Conservation (phyloP, 495 filamentous ascomycete genomes). For the Aspergillus wentii region DNA sequence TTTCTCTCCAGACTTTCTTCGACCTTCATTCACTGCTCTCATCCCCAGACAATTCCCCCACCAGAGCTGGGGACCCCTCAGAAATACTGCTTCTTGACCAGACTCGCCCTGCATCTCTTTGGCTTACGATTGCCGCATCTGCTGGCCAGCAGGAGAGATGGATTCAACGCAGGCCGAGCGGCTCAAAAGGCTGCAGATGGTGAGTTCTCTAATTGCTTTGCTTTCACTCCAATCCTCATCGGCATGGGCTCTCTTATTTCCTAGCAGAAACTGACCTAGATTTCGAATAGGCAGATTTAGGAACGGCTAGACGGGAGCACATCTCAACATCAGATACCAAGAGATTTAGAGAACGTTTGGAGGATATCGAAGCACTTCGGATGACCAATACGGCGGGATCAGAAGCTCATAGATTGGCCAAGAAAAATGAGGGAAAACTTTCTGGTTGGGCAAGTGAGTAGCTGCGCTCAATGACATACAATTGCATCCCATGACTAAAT, state of each 20-base stretch:
- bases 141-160: not conserved
- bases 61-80: too few species aligned
- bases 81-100: too few species aligned
- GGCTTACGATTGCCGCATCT: too few species aligned
- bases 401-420: conserved; percentile 11
- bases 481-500: not conserved
- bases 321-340: conserved; percentile 23
- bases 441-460: conserved; percentile 27
- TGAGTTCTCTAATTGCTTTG: conserved; percentile 3
- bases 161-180: conserved; percentile 10
- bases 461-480: not conserved
- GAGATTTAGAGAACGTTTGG: conserved; percentile 3
- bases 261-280: too few species aligned
- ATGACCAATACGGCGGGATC: conserved; percentile 19
- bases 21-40: too few species aligned
- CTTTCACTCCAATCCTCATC: too few species aligned
- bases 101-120: too few species aligned
- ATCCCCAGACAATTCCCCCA: too few species aligned
- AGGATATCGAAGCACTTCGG: conserved; percentile 18
- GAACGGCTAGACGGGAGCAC: conserved; percentile 26
- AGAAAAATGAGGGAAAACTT: conserved; percentile 14
- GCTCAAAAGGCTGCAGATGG: conserved; percentile 26
- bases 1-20: too few species aligned
- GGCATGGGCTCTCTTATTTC: too few species aligned
- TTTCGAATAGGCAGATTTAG: conserved; percentile 26